Evolutionary conservation across 352 stramenopile genomes (phyloP).

Genomic region (Thalassiosira hispida): DNA sequence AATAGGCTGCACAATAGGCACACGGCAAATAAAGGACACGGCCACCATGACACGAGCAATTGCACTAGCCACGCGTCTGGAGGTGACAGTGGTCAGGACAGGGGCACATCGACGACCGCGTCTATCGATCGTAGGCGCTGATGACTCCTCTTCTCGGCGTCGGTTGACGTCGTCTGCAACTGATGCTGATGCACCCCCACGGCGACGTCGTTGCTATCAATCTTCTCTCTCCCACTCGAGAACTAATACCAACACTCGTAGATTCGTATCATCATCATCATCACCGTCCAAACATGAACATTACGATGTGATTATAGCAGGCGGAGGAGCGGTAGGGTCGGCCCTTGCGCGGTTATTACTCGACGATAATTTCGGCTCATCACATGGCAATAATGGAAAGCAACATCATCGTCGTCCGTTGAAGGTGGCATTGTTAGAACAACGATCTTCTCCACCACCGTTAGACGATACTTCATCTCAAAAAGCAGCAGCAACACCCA

Average conservation of each 20-base stretch:
- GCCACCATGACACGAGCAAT: constrained; percentile 4
- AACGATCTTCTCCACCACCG: constrained; percentile 34
- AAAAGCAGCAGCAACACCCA: constrained; percentile 24
- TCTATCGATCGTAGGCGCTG: not conserved
- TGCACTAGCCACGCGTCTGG: constrained; percentile 5
- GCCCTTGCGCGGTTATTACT: constrained; percentile 64
- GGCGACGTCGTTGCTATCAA: not conserved
- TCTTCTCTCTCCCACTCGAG: too few species aligned
- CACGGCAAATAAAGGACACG: not conserved
- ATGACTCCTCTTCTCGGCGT: not conserved
- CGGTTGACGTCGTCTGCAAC: not conserved
- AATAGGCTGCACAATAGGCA: not conserved
- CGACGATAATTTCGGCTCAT: constrained; percentile 28
- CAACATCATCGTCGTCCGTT: constrained; percentile 29
- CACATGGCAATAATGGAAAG: not conserved
- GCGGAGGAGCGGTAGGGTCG: constrained; percentile 71
- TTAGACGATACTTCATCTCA: constrained; percentile 14
- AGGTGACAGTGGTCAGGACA: not conserved
- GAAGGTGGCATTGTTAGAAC: constrained; percentile 50
- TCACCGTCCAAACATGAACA: constrained; percentile 24
- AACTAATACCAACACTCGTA: not conserved
- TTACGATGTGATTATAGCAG: constrained; percentile 76
- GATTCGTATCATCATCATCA: not conserved
- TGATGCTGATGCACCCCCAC: not conserved
- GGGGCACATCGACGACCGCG: not conserved